These are phyloP conservation scores for Licmophora abbreviata DNA, from an alignment of 108 stramenopile species.

Conservation along the genomic window DNA sequence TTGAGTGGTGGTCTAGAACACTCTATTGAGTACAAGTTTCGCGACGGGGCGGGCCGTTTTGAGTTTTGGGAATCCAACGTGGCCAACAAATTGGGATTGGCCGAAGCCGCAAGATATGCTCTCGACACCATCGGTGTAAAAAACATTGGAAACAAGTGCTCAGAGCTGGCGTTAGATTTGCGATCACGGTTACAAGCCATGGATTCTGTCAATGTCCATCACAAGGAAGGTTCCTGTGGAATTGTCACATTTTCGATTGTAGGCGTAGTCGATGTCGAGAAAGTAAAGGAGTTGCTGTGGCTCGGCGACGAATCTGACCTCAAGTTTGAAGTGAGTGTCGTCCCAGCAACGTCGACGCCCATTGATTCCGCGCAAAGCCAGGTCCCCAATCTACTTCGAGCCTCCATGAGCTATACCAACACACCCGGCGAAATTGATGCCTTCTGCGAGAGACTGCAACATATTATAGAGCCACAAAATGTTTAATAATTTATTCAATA, in stretches of 20 bases:
- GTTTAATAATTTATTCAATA: not conserved
- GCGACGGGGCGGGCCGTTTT: constrained; percentile 47
- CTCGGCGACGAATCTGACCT: not conserved
- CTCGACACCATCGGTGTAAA: constrained; percentile 27
- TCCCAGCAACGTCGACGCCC: constrained; percentile 59
- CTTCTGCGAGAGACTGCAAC: constrained; percentile 21
- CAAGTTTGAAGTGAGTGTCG: constrained; percentile 43
- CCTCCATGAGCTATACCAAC: constrained; percentile 51
- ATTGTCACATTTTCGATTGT: constrained; percentile 37
- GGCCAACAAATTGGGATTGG: constrained; percentile 53
- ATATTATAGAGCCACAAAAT: too few relatives aligned
- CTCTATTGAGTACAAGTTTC: constrained; percentile 20
- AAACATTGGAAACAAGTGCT: constrained; percentile 22
- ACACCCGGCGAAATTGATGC: constrained; percentile 34
- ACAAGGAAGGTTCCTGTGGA: constrained; percentile 25
- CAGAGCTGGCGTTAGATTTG: constrained; percentile 11
- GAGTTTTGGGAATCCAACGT: constrained; percentile 74
- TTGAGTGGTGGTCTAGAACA: constrained; percentile 17
- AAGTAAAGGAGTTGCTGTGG: constrained; percentile 11
- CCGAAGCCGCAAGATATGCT: constrained; percentile 47
- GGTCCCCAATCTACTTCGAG: constrained; percentile 37
- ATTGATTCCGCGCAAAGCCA: constrained; percentile 39
- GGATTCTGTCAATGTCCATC: constrained; percentile 18
- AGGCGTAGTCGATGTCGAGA: constrained; percentile 9
- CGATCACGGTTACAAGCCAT: constrained; percentile 17